A percentile compares a stretch with the other conserved stretches of the same genome.
Evolutionary conservation across 345 rosid species (phyloP).

Genomic region (Brassica nigra): DNA sequence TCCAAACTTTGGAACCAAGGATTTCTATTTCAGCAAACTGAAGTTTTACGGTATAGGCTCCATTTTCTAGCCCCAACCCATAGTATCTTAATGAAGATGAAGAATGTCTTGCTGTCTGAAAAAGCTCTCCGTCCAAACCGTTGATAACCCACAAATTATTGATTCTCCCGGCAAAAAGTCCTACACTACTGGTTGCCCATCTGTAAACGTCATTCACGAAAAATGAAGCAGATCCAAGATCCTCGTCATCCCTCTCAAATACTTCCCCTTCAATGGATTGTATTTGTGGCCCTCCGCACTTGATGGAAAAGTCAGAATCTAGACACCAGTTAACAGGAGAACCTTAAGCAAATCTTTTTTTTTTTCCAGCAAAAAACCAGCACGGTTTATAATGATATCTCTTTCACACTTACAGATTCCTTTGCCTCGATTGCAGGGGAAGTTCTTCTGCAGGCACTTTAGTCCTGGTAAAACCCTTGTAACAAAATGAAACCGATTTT

Average conservation of each 20-base stretch:
- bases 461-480: constrained; percentile 46
- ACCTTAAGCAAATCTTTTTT: neutral
- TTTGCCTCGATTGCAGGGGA: constrained; percentile 28
- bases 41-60: constrained; percentile 31
- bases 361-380: neutral
- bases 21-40: constrained; percentile 36
- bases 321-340: neutral
- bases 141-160: constrained; percentile 34
- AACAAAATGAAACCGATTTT: neutral
- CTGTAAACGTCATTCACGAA: constrained; percentile 41
- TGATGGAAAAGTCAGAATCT: constrained; percentile 61
- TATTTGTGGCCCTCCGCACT: constrained; percentile 64
- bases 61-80: constrained; percentile 32
- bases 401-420: constrained; percentile 57
- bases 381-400: neutral
- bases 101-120: constrained; percentile 41
- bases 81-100: constrained; percentile 38
- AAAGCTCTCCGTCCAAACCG: constrained; percentile 45
- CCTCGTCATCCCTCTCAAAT: constrained; percentile 51
- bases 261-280: constrained; percentile 23
- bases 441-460: constrained; percentile 62
- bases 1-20: constrained; percentile 29
- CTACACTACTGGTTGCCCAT: constrained; percentile 64
- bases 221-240: constrained; percentile 62
- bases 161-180: constrained; percentile 40